phyloP scores from a whole-genome alignment of 768 basidiomycete species.

The Porphyrellus cyaneotinctus region DNA sequence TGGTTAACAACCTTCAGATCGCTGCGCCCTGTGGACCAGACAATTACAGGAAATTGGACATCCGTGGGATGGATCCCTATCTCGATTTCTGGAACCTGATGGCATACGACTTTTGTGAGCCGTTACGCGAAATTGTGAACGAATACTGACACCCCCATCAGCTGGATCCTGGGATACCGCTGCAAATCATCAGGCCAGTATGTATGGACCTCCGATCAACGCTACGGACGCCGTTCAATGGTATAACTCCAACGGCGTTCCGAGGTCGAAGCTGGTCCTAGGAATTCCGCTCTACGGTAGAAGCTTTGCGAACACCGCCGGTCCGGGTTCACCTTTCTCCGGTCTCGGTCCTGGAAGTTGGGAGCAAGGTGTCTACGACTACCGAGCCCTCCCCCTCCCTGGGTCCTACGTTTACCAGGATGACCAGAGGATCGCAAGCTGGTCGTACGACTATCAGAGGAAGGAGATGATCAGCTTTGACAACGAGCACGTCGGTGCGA shows the following conservation, averaged over 20 bases:
- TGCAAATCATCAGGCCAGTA: slow-evolving; percentile 82
- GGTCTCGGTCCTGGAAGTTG: slow-evolving; percentile 87
- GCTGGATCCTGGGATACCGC: slow-evolving; percentile 73
- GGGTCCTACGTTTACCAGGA: slow-evolving; percentile 66
- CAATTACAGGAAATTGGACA: slow-evolving; percentile 75
- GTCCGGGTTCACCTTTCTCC: slow-evolving; percentile 73
- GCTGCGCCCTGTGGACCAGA: slow-evolving; percentile 90
- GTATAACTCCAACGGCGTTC: slow-evolving; percentile 70
- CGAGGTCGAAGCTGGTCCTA: slow-evolving; percentile 75
- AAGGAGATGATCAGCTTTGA: slow-evolving; percentile 86
- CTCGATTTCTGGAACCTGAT: slow-evolving; percentile 98
- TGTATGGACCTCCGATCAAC: slow-evolving; percentile 65
- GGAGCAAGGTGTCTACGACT: slow-evolving; percentile 92
- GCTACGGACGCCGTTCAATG: slow-evolving; percentile 62
- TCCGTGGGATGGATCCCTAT: slow-evolving; percentile 80
- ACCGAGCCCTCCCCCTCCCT: slow-evolving; percentile 80
- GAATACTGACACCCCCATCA: slow-evolving; percentile 26
- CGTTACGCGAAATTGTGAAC: slow-evolving; percentile 18
- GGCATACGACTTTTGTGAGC: slow-evolving; percentile 79
- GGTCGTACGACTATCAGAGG: slow-evolving; percentile 71
- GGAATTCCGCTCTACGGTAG: slow-evolving; percentile 94
- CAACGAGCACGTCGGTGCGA: slow-evolving; percentile 56
- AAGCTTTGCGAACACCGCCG: slow-evolving; percentile 80
- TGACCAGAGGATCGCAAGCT: slow-evolving; percentile 67
- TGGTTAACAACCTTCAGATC: slow-evolving; percentile 45